Evolutionary conservation across 176 grass and related monocot species (phyloP).

Genomic region (Triticum timopheevii): DNA sequence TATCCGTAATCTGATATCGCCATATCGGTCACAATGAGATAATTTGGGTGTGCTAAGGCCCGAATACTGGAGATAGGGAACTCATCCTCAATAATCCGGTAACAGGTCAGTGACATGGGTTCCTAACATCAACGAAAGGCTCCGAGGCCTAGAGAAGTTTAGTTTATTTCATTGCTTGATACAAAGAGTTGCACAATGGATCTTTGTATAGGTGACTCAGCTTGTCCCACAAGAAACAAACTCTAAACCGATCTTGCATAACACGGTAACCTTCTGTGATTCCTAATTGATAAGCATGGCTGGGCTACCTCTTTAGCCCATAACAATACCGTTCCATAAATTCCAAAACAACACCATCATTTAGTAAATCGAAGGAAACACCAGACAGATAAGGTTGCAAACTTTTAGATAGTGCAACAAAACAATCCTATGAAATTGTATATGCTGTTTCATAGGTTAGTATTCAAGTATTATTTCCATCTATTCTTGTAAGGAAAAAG

Average conservation of each 20-base stretch:
- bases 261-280: not conserved
- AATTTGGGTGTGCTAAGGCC: not conserved
- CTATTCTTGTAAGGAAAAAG: slow-evolving; percentile 11
- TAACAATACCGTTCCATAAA: not conserved
- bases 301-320: not conserved
- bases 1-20: not conserved
- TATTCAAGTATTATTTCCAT: slow-evolving; percentile 20
- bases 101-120: not conserved
- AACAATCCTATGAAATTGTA: not conserved
- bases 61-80: not conserved
- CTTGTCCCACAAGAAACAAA: not conserved
- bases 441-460: not conserved
- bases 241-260: not conserved
- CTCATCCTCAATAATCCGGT: not conserved
- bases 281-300: not conserved
- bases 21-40: not conserved
- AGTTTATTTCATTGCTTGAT: slow-evolving; percentile 18
- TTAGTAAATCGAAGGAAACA: slow-evolving; percentile 19
- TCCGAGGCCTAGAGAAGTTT: not conserved
- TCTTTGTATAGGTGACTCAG: not conserved
- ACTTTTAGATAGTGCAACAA: not conserved
- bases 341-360: not conserved
- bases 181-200: slow-evolving; percentile 4
- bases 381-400: not conserved
- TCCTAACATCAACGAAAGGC: not conserved